A percentile compares a stretch with the other conserved stretches of the same genome.
phyloP scores from a whole-genome alignment of 176 grass and related monocot species.

The Canna indica region DNA sequence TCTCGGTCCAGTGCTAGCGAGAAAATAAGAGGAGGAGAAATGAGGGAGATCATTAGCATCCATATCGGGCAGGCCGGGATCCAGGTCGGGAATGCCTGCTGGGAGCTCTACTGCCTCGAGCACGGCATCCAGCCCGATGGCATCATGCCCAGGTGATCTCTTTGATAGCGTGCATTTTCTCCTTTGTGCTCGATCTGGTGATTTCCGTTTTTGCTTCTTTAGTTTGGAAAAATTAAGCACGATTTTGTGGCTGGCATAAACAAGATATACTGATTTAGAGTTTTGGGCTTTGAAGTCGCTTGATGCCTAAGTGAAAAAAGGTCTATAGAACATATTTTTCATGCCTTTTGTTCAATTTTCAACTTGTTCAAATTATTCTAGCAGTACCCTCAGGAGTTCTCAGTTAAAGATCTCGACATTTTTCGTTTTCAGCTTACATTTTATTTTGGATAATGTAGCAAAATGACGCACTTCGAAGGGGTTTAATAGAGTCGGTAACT shows the following conservation, averaged over 20 bases:
- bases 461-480: not conserved
- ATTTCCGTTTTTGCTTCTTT: too few species aligned
- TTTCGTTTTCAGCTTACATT: not conserved
- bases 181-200: not conserved
- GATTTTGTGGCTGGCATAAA: too few species aligned
- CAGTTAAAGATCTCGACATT: too few species aligned
- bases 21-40: not conserved
- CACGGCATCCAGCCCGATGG: slow-evolving; percentile 58
- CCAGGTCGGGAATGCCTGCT: slow-evolving; percentile 86
- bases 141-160: slow-evolving; percentile 8
- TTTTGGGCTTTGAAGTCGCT: too few species aligned
- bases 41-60: slow-evolving; percentile 29
- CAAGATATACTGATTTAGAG: too few species aligned
- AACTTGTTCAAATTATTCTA: too few species aligned
- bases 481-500: not conserved
- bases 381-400: too few species aligned
- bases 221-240: too few species aligned
- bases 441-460: not conserved
- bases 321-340: too few species aligned
- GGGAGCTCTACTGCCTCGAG: slow-evolving; percentile 90
- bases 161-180: too few species aligned
- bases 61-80: slow-evolving; percentile 80
- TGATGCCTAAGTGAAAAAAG: too few species aligned
- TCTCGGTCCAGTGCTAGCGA: not conserved
- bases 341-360: too few species aligned